A percentile compares a stretch with the other conserved stretches of the same genome.
phyloP scores from a whole-genome alignment of 305 asterid genomes.

The Fraxinus dipetala region DNA sequence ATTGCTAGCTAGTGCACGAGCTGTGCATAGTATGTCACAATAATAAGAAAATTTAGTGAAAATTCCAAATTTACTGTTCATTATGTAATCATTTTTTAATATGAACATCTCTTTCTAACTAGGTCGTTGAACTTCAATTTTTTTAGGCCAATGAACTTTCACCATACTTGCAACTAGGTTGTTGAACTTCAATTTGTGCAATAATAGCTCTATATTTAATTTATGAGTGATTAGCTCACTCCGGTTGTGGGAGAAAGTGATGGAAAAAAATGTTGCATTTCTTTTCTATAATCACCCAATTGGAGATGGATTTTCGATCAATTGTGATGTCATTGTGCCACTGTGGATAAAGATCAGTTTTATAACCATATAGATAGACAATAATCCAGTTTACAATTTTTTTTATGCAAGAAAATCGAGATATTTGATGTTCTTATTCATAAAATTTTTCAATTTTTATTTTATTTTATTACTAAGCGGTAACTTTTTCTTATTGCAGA shows the following conservation, averaged over 20 bases:
- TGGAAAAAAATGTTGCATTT: neutral
- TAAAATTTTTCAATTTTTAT: no score
- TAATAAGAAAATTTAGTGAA: constrained; percentile 6
- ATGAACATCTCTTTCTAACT: no score
- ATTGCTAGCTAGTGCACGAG: constrained; percentile 26
- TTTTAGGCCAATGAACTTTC: no score
- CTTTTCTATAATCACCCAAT: neutral
- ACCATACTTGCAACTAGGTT: no score
- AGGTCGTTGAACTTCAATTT: neutral
- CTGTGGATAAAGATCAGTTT: neutral
- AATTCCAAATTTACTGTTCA: neutral
- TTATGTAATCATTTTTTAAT: neutral
- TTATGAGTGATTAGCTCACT: neutral
- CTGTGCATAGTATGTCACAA: constrained; percentile 20
- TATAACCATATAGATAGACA: neutral
- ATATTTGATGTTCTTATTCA: neutral
- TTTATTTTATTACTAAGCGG: neutral
- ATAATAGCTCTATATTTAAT: no score
- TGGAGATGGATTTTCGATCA: neutral
- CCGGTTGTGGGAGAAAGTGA: neutral
- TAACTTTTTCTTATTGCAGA: neutral
- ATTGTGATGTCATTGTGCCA: neutral
- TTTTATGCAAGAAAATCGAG: neutral
- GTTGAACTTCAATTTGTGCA: no score
- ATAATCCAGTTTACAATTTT: neutral